Base-by-base conservation (phyloP, 495 filamentous ascomycete genomes). In the Sphaerosporella brunnea region DNA sequence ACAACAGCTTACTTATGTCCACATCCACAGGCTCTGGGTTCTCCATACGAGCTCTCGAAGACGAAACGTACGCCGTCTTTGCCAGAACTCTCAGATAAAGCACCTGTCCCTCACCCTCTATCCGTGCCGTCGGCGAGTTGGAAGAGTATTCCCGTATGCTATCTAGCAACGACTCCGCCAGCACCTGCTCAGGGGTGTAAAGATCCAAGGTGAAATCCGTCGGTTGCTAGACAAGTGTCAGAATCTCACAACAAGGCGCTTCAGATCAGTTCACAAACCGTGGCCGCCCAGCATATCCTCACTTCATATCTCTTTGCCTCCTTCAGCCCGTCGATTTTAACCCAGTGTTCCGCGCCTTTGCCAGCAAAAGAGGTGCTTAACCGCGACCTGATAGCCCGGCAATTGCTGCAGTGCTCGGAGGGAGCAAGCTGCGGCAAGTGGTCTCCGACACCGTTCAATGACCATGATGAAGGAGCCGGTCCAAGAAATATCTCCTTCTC, bases 211-310 rank as follows among this genome's bases (percentile, higher is more conserved):
- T 67, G 62, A 96, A 94, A 25, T 72, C 59, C 5, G 87, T 95
- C 51, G 90, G 90, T 82, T 93, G 82, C 87, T 95, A 45, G 38
- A 42, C 49, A n/a, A 20, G 28, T 44, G 28, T 32, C 28, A 32
- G 28, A 32, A 32, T 5, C 28, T 5, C 13, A 5, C 28, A 32
- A 32, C 5, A 32, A 5, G 28, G 13, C 13, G 28, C n/a, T 32
- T 5, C 28, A 32, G 28, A 32, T n/a, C n/a, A n/a, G 28, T 32
- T 5, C 18, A 70, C 80, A 64, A 73, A 93, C 88, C 24, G 78
- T 92, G 36, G 90, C 90, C 52, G 82, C 68, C 90, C 90, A 97
- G 65, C 90, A 97, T 51, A 95, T 70, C 19, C 90, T 74, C 25
- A 93, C 75, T 67, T 97, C 90, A 68, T 96, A 93, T 50, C 87